phyloP scores from a whole-genome alignment of 2,329 filamentous ascomycete genomes.

The Verticillium nubilum region DNA sequence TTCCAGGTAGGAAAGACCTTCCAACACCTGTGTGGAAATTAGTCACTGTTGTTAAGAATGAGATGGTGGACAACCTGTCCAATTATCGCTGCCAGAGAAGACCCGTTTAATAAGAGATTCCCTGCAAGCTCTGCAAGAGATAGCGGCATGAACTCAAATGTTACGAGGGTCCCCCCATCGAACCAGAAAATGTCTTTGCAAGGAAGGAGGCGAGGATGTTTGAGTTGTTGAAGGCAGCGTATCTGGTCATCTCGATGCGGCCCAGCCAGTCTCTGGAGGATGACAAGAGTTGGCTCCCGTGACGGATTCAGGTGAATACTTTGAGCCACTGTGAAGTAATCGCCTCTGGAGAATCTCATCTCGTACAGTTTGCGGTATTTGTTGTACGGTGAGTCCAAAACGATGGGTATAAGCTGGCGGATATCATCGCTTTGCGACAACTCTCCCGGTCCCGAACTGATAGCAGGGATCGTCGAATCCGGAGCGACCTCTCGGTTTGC shows the following conservation, averaged over 20 bases:
- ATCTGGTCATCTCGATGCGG: background rate
- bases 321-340: background rate
- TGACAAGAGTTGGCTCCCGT: background rate
- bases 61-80: background rate
- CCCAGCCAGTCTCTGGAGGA: background rate
- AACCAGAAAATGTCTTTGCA: background rate
- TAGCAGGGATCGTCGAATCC: background rate
- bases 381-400: background rate
- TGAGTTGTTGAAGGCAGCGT: background rate
- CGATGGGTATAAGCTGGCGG: background rate
- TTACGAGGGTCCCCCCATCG: background rate
- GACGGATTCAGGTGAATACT: background rate
- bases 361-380: background rate
- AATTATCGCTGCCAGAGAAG: background rate
- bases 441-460: background rate
- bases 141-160: background rate
- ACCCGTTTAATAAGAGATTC: background rate
- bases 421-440: background rate
- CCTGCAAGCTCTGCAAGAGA: background rate
- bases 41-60: background rate
- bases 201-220: background rate
- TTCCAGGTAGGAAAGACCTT: background rate
- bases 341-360: background rate
- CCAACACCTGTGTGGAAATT: background rate
- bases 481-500: background rate